phyloP scores from a whole-genome alignment of 345 rosid species.

The Hibiscus tridactylites region DNA sequence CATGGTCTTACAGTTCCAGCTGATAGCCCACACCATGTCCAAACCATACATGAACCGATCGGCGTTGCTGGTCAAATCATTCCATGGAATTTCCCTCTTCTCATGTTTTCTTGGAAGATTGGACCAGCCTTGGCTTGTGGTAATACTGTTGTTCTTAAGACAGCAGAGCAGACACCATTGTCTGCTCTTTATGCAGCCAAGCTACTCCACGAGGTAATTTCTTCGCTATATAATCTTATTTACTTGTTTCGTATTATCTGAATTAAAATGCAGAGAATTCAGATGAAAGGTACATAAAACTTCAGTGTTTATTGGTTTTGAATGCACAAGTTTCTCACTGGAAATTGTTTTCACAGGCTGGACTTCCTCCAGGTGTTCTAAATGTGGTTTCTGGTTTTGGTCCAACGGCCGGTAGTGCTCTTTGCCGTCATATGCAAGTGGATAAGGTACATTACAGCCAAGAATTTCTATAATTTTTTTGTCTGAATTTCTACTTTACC shows the following conservation, averaged over 20 bases:
- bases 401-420: constrained; percentile 56
- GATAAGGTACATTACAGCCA: constrained; percentile 45
- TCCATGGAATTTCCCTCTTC: constrained; percentile 96
- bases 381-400: constrained; percentile 64
- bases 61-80: constrained; percentile 96
- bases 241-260: background rate
- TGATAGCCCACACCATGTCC: constrained; percentile 70
- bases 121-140: constrained; percentile 69
- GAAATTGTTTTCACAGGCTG: constrained; percentile 35
- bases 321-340: background rate
- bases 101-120: constrained; percentile 72
- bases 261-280: background rate
- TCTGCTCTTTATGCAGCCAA: constrained; percentile 46
- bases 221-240: background rate
- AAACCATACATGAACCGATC: constrained; percentile 80
- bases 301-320: too few species aligned
- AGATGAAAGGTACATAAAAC: background rate
- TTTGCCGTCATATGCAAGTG: constrained; percentile 62
- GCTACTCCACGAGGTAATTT: constrained; percentile 54
- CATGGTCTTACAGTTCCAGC: constrained; percentile 79
- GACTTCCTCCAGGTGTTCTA: constrained; percentile 62
- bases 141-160: constrained; percentile 57
- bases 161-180: constrained; percentile 68
- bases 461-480: background rate
- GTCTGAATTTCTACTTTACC: background rate